These are phyloP conservation scores for Alternaria gaisen DNA, from an alignment of 2,329 filamentous ascomycete species.

Conservation along the genomic window DNA sequence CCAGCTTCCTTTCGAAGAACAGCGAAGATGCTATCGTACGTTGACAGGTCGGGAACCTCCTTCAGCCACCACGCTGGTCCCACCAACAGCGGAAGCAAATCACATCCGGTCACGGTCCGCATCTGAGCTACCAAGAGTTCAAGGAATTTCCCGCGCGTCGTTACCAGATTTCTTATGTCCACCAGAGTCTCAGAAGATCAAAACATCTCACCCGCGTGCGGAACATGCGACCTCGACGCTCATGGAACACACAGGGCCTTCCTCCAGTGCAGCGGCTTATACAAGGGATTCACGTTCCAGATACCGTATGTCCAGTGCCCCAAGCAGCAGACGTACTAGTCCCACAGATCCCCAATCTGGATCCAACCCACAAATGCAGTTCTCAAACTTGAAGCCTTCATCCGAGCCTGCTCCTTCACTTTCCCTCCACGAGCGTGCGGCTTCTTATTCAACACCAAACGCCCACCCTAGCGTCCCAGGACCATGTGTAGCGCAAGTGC, in stretches of 20 bases:
- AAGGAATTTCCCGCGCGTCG: conserved; percentile 20
- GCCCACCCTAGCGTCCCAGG: not conserved
- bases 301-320: conserved; percentile 23
- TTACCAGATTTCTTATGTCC: conserved; percentile 21
- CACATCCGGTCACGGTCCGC: conserved; percentile 22
- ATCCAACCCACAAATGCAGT: conserved; percentile 6
- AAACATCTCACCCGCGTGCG: not conserved
- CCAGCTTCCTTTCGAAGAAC: conserved; percentile 30
- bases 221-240: not conserved
- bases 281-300: conserved; percentile 15
- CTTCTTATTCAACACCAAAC: not conserved
- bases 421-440: not conserved
- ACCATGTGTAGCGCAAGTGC: too few relatives aligned
- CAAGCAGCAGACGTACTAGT: conserved; percentile 12
- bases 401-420: not conserved
- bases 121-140: conserved; percentile 15
- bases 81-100: conserved; percentile 20
- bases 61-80: conserved; percentile 32
- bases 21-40: conserved; percentile 37
- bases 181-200: conserved; percentile 21
- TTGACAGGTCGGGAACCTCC: conserved; percentile 39
- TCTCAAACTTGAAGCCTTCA: not conserved
- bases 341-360: conserved; percentile 3
- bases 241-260: not conserved
- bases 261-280: not conserved